phyloP scores from a whole-genome alignment of 306 rosid species.

The Citrullus amarus region DNA sequence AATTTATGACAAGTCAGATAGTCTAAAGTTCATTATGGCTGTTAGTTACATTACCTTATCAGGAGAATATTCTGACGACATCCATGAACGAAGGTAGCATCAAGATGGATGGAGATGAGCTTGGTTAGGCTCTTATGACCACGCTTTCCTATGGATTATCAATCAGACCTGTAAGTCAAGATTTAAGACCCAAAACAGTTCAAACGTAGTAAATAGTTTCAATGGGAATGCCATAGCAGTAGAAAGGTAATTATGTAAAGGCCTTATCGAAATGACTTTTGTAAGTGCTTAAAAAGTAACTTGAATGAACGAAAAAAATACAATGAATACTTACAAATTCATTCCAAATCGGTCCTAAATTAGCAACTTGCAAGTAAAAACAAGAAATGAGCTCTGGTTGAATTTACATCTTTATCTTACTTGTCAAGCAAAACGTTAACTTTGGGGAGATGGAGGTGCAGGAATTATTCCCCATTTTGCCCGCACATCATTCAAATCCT shows the following conservation, averaged over 20 bases:
- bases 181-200: neutral
- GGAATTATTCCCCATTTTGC: constrained; percentile 69
- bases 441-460: constrained; percentile 39
- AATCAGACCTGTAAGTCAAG: neutral
- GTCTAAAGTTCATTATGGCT: neutral
- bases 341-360: neutral
- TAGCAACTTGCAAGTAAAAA: neutral
- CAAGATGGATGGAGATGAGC: neutral
- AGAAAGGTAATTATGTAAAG: neutral
- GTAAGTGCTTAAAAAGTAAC: neutral
- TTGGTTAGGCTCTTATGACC: neutral
- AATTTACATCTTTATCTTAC: neutral
- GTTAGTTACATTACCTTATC: neutral
- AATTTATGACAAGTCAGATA: neutral
- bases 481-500: constrained; percentile 70
- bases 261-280: neutral
- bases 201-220: neutral
- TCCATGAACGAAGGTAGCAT: neutral
- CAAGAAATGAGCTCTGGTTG: neutral
- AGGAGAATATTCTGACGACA: neutral
- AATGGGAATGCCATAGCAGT: neutral
- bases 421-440: constrained; percentile 7
- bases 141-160: neutral
- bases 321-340: neutral
- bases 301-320: no score